Percentiles rank a stretch among this genome's conserved stretches.
Evolutionary conservation across 2,329 filamentous ascomycete genomes (phyloP).

Genomic region (Venturia carpophila): DNA sequence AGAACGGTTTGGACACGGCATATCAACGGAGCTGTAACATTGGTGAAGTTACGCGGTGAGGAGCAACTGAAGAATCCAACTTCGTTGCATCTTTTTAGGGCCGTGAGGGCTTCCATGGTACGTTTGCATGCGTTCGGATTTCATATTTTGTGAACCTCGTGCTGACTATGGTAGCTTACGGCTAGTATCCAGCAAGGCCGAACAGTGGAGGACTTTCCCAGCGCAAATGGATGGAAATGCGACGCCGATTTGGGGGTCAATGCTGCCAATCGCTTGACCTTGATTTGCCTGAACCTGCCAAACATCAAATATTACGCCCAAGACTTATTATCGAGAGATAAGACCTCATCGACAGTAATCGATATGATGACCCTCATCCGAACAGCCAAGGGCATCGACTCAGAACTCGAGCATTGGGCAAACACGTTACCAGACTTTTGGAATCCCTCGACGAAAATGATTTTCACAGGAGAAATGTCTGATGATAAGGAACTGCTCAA

Average conservation of each 20-base stretch:
- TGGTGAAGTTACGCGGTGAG: conserved; percentile 32
- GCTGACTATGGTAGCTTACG: conserved; percentile 28
- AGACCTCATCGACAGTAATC: conserved; percentile 20
- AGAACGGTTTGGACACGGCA: conserved; percentile 34
- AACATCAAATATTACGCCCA: conserved; percentile 31
- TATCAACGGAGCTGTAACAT: conserved; percentile 34
- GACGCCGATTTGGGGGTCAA: conserved; percentile 31
- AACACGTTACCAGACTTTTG: conserved; percentile 30
- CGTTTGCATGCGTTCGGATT: not conserved
- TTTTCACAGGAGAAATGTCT: conserved; percentile 5
- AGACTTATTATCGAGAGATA: conserved; percentile 23
- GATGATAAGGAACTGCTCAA: conserved; percentile 26
- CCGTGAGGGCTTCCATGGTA: conserved; percentile 36
- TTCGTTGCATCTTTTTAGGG: conserved; percentile 34
- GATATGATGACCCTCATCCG: conserved; percentile 30
- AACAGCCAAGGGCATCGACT: conserved; percentile 32
- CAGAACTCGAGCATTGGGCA: conserved; percentile 32
- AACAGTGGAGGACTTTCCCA: conserved; percentile 33
- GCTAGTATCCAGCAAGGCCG: conserved; percentile 34
- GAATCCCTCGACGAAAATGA: conserved; percentile 25
- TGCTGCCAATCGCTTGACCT: conserved; percentile 33
- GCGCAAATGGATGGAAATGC: conserved; percentile 29
- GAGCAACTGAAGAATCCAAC: conserved; percentile 33
- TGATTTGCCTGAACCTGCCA: conserved; percentile 34
- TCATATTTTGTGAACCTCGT: not conserved